Evolutionary conservation across 2,329 filamentous ascomycete genomes (phyloP).

Genomic region (Scedosporium apiospermum): DNA sequence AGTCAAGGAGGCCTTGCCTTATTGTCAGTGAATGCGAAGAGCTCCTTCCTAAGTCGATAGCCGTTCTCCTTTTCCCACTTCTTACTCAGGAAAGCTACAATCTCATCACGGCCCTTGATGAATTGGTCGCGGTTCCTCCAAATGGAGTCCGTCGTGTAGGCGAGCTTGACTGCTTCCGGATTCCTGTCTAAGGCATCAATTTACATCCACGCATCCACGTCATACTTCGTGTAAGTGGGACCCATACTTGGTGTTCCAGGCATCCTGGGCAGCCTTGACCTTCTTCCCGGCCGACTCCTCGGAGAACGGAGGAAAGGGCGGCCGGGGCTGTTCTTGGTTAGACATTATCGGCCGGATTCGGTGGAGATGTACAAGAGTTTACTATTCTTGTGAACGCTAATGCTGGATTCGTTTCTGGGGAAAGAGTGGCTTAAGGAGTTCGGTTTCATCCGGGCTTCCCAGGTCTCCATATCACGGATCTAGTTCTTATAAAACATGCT

Average conservation of each 20-base stretch:
- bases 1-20: slow-evolving; percentile 37
- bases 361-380: not conserved
- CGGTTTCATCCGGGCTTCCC: not conserved
- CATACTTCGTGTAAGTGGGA: not conserved
- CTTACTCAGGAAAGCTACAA: slow-evolving; percentile 55
- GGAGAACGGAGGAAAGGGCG: slow-evolving; percentile 63
- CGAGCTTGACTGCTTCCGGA: slow-evolving; percentile 54
- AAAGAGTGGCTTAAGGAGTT: not conserved
- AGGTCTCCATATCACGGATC: too few species aligned
- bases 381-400: not conserved
- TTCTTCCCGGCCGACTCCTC: slow-evolving; percentile 59
- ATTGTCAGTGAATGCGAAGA: slow-evolving; percentile 68
- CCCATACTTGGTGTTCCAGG: slow-evolving; percentile 67
- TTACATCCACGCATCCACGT: not conserved
- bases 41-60: slow-evolving; percentile 71
- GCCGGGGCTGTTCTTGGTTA: not conserved
- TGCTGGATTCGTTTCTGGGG: not conserved
- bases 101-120: slow-evolving; percentile 56
- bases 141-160: slow-evolving; percentile 66
- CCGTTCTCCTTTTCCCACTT: slow-evolving; percentile 68
- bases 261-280: slow-evolving; percentile 74
- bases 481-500: too few species aligned
- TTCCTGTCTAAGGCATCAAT: slow-evolving; percentile 34
- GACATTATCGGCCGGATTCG: slow-evolving; percentile 1
- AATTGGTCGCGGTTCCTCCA: slow-evolving; percentile 74